A percentile compares a stretch with the other conserved stretches of the same genome.
Evolutionary conservation across 371 early-diverging fungal species (phyloP).

Genomic region (Thermomucor indicae-seudaticae): DNA sequence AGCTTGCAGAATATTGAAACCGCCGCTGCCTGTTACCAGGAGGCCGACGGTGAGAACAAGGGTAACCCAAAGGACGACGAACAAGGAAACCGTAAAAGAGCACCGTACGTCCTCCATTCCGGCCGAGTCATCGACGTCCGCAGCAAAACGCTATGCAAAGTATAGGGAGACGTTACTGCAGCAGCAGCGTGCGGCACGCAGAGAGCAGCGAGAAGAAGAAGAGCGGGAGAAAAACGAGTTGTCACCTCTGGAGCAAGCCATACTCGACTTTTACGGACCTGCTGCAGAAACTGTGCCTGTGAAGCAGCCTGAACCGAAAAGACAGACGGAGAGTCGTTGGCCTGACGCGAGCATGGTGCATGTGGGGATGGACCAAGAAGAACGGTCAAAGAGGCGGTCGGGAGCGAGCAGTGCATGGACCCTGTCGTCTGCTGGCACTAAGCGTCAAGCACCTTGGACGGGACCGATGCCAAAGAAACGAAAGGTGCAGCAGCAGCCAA

Average conservation of each 20-base stretch:
- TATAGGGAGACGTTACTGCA: neutral
- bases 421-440: neutral
- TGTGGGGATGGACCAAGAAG: neutral
- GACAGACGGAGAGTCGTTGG: neutral
- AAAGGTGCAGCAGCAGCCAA: neutral
- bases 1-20: neutral
- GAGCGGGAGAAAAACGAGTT: neutral
- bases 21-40: neutral
- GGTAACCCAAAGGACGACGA: too few species aligned
- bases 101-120: neutral
- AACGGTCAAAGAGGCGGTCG: neutral
- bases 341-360: neutral
- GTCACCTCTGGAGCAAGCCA: neutral
- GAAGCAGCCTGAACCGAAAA: too few species aligned
- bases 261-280: neutral
- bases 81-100: too few species aligned
- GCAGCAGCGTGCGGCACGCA: neutral
- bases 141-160: neutral
- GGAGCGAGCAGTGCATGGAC: too few species aligned
- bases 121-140: neutral
- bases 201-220: too few species aligned
- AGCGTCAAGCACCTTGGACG: neutral
- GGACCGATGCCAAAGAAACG: neutral
- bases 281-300: neutral
- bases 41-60: too few species aligned